Base-by-base conservation (phyloP, 805 yeast genomes). In the Yamadazyma endophytica region DNA sequence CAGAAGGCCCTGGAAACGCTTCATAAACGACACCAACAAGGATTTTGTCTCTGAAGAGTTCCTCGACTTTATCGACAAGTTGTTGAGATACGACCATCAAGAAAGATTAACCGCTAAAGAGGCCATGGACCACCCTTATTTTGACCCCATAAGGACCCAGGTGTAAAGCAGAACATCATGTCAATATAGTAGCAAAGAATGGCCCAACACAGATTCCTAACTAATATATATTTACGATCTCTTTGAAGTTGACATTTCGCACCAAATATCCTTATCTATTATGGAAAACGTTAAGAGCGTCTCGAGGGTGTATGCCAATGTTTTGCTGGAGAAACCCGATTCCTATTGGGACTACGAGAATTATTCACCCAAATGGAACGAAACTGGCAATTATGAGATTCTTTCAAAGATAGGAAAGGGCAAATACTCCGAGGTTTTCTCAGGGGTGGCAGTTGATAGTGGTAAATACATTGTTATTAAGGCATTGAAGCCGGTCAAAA, bases 371-470 rank as follows among this genome's bases (percentile, higher is more conserved):
- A 51, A 52, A 25, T 64, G 70, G 70, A 69, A 68, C 14, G 49
- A 54, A 25, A 62, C 61, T 36, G 52, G 51, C 31, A 57, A 76
- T 49, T 82, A 82, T 52, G 97, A 88, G 56, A 82, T 88, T 39
- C 74, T 83, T 33, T 70, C 73, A 40, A 87, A 88, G 58, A 81
- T 88, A 14, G 97, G 97, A 11, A 73, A 95, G 33, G 97, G 97
- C 17, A 88, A 86, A 62, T 88, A 88, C 60, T 82, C 92, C 12
- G 97, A 88, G 57, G 96, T 89, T 17, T 88, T 89, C 54, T 82
- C 79, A 52, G 96, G 96, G 18, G 71, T 80, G 26, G 82, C 83
- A 50, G 64, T 84, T 31, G 66, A 74, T 33, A 75, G 73, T 41
- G 78, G 75, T 32, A 71, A 70, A 25, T 56, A 58, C 21, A 82